Conservation (phyloP, 2,329 filamentous ascomycete genomes). For the Fusarium papillatum region DNA sequence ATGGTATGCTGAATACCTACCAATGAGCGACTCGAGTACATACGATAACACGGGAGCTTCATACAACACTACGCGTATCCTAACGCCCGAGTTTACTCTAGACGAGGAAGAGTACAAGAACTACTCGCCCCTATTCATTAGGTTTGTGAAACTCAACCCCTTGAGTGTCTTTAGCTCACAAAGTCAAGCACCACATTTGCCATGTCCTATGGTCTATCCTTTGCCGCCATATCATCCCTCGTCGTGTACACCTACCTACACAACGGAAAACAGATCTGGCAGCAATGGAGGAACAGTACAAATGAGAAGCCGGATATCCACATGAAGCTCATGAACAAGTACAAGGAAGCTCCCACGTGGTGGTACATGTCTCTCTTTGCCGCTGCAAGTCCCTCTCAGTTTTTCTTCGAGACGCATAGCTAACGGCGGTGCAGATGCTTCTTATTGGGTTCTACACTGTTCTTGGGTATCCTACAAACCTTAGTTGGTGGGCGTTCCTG, state of each 20-base stretch:
- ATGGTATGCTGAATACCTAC: conserved; percentile 75
- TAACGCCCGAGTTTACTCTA: conserved; percentile 73
- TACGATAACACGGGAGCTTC: conserved; percentile 77
- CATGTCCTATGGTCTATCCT: conserved; percentile 78
- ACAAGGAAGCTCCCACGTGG: conserved; percentile 73
- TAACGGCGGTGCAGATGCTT: conserved; percentile 59
- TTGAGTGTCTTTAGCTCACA: conserved; percentile 15
- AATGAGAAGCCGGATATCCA: conserved; percentile 73
- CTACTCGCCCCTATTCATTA: conserved; percentile 78
- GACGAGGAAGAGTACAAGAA: conserved; percentile 73
- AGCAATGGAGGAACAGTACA: conserved; percentile 70
- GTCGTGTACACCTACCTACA: conserved; percentile 78
- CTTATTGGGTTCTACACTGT: conserved; percentile 67
- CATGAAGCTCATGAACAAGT: conserved; percentile 74
- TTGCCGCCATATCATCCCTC: conserved; percentile 78
- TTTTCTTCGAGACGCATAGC: conserved; percentile 8
- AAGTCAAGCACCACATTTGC: conserved; percentile 75
- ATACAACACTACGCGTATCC: conserved; percentile 76
- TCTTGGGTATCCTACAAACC: conserved; percentile 74
- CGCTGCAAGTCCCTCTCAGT: conserved; percentile 55
- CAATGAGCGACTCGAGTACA: conserved; percentile 77
- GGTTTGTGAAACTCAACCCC: conserved; percentile 46
- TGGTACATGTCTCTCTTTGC: conserved; percentile 73
- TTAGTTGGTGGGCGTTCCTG: conserved; percentile 81
- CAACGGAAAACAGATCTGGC: conserved; percentile 76